These are phyloP conservation scores for Gamsiella multidivaricata DNA, from an alignment of 192 early-diverging fungal species.

Conservation along the genomic window DNA sequence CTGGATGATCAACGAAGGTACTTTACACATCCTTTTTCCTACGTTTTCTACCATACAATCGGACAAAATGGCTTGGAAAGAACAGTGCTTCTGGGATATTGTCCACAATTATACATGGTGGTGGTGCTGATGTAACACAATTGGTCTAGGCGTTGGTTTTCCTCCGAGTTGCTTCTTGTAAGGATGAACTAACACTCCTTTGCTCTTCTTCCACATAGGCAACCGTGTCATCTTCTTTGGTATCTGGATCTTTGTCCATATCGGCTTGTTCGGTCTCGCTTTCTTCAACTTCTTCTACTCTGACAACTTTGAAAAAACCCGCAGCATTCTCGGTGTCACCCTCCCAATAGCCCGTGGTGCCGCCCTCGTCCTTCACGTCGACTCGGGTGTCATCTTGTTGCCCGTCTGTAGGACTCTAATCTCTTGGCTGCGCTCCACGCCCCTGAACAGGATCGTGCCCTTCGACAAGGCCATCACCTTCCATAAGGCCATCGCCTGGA, in stretches of 20 bases:
- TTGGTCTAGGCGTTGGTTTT: not conserved
- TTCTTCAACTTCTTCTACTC: slow-evolving; percentile 72
- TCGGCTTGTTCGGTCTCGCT: slow-evolving; percentile 65
- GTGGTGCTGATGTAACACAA: too few species aligned
- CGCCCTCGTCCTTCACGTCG: slow-evolving; percentile 77
- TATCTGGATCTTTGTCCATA: slow-evolving; percentile 69
- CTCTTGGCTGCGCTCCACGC: slow-evolving; percentile 62
- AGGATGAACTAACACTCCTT: too few species aligned
- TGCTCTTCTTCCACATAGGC: slow-evolving; percentile 42
- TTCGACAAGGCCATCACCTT: slow-evolving; percentile 81
- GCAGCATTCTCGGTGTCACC: slow-evolving; percentile 61
- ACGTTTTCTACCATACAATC: not conserved
- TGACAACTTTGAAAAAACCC: slow-evolving; percentile 63
- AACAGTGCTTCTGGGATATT: too few species aligned
- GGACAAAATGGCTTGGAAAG: too few species aligned
- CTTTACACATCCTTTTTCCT: not conserved
- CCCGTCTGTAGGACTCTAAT: slow-evolving; percentile 86
- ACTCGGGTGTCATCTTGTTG: slow-evolving; percentile 78
- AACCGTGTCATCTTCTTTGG: slow-evolving; percentile 54
- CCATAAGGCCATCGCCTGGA: slow-evolving; percentile 78
- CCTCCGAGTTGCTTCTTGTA: too few species aligned
- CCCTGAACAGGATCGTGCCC: slow-evolving; percentile 69
- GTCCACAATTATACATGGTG: too few species aligned
- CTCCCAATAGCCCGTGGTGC: slow-evolving; percentile 70
- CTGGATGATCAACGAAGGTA: slow-evolving; percentile 65